phyloP scores from a whole-genome alignment of 768 basidiomycete genomes.

The Suillus fuscotomentosus region DNA sequence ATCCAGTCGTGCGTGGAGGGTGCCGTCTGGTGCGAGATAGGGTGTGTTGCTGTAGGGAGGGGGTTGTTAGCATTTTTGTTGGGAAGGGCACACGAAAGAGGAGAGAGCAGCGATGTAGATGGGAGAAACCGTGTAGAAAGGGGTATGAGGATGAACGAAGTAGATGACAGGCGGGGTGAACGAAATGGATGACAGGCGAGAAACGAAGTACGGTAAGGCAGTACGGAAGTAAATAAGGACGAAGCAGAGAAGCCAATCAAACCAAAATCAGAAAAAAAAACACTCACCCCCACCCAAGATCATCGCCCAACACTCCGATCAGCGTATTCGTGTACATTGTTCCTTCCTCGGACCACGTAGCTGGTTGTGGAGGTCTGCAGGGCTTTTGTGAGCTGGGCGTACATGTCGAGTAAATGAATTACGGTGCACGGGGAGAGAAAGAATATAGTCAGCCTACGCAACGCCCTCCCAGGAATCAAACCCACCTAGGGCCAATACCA shows the following conservation, averaged over 20 bases:
- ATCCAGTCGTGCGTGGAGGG: slow-evolving; percentile 45
- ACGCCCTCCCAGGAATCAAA: not conserved
- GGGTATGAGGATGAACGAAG: not conserved
- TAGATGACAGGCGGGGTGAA: not conserved
- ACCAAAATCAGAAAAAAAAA: not conserved
- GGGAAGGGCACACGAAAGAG: not conserved
- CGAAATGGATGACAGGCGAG: not conserved
- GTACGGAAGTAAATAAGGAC: no score
- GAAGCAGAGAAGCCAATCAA: not conserved
- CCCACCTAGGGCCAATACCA: not conserved
- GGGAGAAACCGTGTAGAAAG: not conserved
- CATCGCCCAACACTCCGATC: slow-evolving; percentile 36
- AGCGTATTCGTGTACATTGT: slow-evolving; percentile 27
- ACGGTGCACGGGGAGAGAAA: not conserved
- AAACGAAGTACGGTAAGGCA: not conserved
- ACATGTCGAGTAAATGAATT: not conserved
- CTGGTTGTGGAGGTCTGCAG: not conserved
- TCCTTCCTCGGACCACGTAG: slow-evolving; percentile 17
- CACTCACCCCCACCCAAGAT: slow-evolving; percentile 54
- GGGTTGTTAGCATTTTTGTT: not conserved
- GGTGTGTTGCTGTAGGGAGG: slow-evolving; percentile 38
- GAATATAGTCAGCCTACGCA: not conserved
- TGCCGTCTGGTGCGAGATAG: slow-evolving; percentile 45
- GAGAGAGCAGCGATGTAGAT: no score
- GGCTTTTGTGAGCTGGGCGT: not conserved